These are phyloP conservation scores for Zymoseptoria tritici DNA, from an alignment of 2,329 filamentous ascomycete genomes.

Conservation along the genomic window DNA sequence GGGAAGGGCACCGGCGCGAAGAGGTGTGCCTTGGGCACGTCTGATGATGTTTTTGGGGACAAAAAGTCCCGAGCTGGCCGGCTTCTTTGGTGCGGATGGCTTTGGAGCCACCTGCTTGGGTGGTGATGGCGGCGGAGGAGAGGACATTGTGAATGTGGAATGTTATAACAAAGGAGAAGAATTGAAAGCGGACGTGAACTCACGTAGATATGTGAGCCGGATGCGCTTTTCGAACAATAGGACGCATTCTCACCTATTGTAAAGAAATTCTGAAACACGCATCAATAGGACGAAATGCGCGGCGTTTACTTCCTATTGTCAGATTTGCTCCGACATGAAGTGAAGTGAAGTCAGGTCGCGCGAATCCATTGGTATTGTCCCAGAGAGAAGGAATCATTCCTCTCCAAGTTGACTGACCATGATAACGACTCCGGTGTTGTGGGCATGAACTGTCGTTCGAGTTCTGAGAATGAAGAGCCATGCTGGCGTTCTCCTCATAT, in stretches of 20 bases:
- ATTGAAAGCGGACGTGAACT: background rate
- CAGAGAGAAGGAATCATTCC: background rate
- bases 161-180: background rate
- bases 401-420: background rate
- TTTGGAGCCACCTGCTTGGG: background rate
- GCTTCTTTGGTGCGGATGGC: too few relatives aligned
- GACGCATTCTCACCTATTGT: background rate
- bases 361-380: background rate
- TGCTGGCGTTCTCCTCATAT: background rate
- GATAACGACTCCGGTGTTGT: background rate
- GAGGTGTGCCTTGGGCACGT: background rate
- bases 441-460: background rate
- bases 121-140: background rate
- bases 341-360: background rate
- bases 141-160: background rate
- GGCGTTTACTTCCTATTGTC: background rate
- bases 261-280: background rate
- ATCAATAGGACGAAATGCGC: background rate
- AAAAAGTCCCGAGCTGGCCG: background rate
- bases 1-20: background rate
- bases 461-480: background rate
- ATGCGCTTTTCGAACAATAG: background rate
- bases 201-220: background rate
- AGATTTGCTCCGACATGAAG: background rate
- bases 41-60: background rate